Base-by-base conservation (phyloP, 2,329 filamentous ascomycete genomes). In the Chaetomiaceae sp. region DNA sequence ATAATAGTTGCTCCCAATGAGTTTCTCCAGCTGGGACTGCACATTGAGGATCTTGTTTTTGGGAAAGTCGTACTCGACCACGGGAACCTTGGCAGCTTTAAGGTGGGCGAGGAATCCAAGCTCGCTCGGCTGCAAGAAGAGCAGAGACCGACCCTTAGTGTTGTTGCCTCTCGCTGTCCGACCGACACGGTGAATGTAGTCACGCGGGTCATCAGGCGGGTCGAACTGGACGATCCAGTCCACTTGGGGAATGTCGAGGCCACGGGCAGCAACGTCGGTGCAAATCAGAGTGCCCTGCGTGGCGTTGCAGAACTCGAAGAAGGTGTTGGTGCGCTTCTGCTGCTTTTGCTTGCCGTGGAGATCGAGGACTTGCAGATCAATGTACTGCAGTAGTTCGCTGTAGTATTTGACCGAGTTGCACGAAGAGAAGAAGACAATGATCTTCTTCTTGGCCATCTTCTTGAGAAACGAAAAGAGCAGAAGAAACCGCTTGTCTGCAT, bases 191-290 rank as follows among this genome's bases (percentile, higher is more conserved):
- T 99, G 94, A 64, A 96, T 95, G 73, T 97, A 95, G 69, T 94
- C 88, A 62, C 87, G 79, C 20, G 89, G 87, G 68, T 95, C 89
- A 77, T 96, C 90, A 3, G 91, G 90, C 10, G 91, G 92, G 63
- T 96, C 94, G 65, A 95, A 96, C 71, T 97, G 91, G 57, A 96
- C 84, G 62, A 96, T 95, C 85, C 89, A 97, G 74, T 97, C 92
- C 38, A 97, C 92, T 20, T 89, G 86, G 0, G 92, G 92, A 59
- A 97, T 96, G 41, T 97, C 94, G 44, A 99, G 80, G 32, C 94
- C 94, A 76, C 94, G 80, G 3, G 94, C 94, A 41, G 94, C 94
- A 58, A 99, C 94, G 65, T 99, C 94, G 0, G 94, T 99, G 73
- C 91, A 96, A 62, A 99, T 94, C 49, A 99, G 73, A 0, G 89